Evolutionary conservation across 768 basidiomycete genomes (phyloP).

Genomic region (Lactarius indigo): DNA sequence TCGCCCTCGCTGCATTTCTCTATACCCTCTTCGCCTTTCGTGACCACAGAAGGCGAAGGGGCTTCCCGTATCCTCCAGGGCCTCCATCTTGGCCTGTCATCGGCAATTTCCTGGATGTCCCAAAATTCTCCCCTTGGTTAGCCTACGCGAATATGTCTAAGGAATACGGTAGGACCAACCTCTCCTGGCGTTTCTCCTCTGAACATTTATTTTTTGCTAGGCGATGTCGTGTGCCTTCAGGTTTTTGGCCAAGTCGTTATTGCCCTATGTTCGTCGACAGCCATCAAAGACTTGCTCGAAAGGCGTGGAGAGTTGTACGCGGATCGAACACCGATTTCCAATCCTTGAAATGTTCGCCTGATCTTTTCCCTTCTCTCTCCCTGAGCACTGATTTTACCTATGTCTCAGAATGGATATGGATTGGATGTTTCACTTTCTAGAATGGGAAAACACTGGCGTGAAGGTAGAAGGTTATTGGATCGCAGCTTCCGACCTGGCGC

Average conservation of each 20-base stretch:
- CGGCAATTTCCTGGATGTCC: too few relatives aligned
- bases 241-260: background rate
- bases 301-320: slow-evolving; percentile 5
- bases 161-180: slow-evolving; percentile 5
- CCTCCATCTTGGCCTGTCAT: too few relatives aligned
- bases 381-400: too few relatives aligned
- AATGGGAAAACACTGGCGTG: slow-evolving; percentile 6
- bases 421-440: background rate
- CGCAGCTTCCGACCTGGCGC: slow-evolving; percentile 6
- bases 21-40: too few relatives aligned
- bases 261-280: background rate
- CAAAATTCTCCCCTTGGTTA: slow-evolving; percentile 8
- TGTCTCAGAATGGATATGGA: background rate
- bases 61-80: too few relatives aligned
- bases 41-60: too few relatives aligned
- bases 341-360: slow-evolving; percentile 7
- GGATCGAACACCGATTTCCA: slow-evolving; percentile 6
- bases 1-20: too few relatives aligned
- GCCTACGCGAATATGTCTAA: background rate
- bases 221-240: slow-evolving; percentile 3
- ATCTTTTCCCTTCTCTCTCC: too few relatives aligned
- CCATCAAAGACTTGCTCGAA: slow-evolving; percentile 7
- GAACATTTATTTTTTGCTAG: background rate
- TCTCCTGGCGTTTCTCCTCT: background rate
- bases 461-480: slow-evolving; percentile 1